Conservation (phyloP, 1,284 basidiomycete species). For the Blastosporella zonata region DNA sequence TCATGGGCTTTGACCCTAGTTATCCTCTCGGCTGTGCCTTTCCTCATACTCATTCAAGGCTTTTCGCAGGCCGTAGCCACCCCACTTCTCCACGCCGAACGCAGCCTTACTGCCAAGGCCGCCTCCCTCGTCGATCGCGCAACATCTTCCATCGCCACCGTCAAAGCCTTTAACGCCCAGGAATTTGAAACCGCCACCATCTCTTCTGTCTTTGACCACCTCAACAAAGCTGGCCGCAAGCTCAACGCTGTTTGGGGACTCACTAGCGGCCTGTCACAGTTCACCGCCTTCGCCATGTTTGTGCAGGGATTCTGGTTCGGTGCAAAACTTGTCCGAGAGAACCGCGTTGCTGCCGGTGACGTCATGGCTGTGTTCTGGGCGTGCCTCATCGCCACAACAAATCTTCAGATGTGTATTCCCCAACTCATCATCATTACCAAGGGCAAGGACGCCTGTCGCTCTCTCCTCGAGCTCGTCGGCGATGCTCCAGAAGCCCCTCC, state of each 20-base stretch:
- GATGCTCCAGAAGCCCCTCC: constrained; percentile 13
- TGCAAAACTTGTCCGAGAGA: constrained; percentile 77
- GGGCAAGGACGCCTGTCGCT: constrained; percentile 83
- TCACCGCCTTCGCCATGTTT: constrained; percentile 88
- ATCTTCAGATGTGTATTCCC: constrained; percentile 84
- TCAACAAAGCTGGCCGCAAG: constrained; percentile 48
- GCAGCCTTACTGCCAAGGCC: constrained; percentile 64
- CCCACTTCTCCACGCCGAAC: constrained; percentile 70
- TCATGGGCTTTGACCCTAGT: constrained; percentile 88
- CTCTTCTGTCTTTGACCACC: constrained; percentile 41
- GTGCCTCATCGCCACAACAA: constrained; percentile 84
- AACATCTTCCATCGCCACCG: constrained; percentile 79
- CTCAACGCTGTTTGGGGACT: constrained; percentile 77
- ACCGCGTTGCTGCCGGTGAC: constrained; percentile 65
- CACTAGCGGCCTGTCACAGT: constrained; percentile 68
- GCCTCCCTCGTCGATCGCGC: constrained; percentile 82
- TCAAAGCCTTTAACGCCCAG: constrained; percentile 94
- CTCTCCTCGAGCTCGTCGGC: constrained; percentile 60
- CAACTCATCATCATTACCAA: constrained; percentile 77
- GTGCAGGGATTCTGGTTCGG: constrained; percentile 98
- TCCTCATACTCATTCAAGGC: constrained; percentile 73
- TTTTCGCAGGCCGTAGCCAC: constrained; percentile 69
- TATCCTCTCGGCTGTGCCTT: constrained; percentile 87
- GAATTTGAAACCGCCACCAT: constrained; percentile 56
- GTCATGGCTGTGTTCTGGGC: constrained; percentile 98